phyloP scores from a whole-genome alignment of 805 yeast species.

The Yamadazyma phyllophila region DNA sequence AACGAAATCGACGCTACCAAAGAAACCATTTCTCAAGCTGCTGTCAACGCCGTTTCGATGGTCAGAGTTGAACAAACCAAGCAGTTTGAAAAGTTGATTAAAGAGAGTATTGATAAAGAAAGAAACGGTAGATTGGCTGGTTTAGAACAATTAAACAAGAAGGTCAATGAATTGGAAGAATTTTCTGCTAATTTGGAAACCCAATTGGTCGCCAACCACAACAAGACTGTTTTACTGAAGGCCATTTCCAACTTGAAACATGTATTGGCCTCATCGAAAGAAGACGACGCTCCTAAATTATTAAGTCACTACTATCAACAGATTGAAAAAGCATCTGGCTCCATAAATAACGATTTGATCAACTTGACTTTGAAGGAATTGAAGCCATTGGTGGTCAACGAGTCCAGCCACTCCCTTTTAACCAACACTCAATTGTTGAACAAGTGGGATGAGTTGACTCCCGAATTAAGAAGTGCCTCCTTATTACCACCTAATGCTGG shows the following conservation, averaged over 20 bases:
- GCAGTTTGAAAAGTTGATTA: slow-evolving; percentile 36
- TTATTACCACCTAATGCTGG: slow-evolving; percentile 95
- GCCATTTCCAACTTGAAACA: slow-evolving; percentile 33
- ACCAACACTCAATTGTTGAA: slow-evolving; percentile 74
- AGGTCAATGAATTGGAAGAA: slow-evolving; percentile 55
- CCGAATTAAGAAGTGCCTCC: slow-evolving; percentile 86
- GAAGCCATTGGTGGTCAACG: slow-evolving; percentile 34
- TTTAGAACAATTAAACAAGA: slow-evolving; percentile 56
- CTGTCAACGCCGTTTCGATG: slow-evolving; percentile 67
- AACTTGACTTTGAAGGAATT: slow-evolving; percentile 31
- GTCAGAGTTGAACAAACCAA: slow-evolving; percentile 68
- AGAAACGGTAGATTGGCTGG: slow-evolving; percentile 76
- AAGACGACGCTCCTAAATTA: slow-evolving; percentile 22
- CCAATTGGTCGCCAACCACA: slow-evolving; percentile 34
- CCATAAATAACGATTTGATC: slow-evolving; percentile 34
- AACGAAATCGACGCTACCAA: slow-evolving; percentile 68
- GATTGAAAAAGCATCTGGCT: slow-evolving; percentile 17
- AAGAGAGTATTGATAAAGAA: slow-evolving; percentile 35
- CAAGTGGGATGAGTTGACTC: slow-evolving; percentile 76
- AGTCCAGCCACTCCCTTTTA: slow-evolving; percentile 54
- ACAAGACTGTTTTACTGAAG: slow-evolving; percentile 30
- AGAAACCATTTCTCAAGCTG: slow-evolving; percentile 63
- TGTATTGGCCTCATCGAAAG: slow-evolving; percentile 19
- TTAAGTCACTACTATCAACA: slow-evolving; percentile 40
- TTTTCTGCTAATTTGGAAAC: slow-evolving; percentile 45